These are phyloP conservation scores for Ascochyta viciae-villosae DNA, from an alignment of 2,329 filamentous ascomycete genomes.

Conservation along the genomic window DNA sequence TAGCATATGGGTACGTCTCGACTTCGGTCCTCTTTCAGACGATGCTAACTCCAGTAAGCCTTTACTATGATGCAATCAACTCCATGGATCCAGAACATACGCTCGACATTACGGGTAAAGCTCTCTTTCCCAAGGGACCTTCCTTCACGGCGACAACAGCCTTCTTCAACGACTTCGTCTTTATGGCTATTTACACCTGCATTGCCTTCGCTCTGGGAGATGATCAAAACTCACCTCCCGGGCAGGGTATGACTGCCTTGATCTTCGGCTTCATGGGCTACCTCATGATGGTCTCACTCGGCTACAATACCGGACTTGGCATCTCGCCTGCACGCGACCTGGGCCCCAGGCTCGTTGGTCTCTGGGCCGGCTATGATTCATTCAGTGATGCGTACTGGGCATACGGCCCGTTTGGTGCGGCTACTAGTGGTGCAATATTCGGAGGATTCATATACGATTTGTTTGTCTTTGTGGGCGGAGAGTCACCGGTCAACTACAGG, in stretches of 20 bases:
- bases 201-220: slow-evolving; percentile 71
- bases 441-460: slow-evolving; percentile 41
- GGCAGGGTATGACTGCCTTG: slow-evolving; percentile 58
- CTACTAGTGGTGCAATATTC: slow-evolving; percentile 33
- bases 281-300: slow-evolving; percentile 34
- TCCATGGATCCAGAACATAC: slow-evolving; percentile 59
- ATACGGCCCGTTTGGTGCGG: slow-evolving; percentile 36
- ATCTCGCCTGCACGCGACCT: slow-evolving; percentile 77
- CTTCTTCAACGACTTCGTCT: slow-evolving; percentile 75
- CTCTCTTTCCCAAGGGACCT: slow-evolving; percentile 66
- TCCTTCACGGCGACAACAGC: slow-evolving; percentile 71
- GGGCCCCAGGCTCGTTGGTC: slow-evolving; percentile 71
- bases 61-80: slow-evolving; percentile 64
- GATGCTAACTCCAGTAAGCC: slow-evolving; percentile 29
- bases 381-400: slow-evolving; percentile 40
- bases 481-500: slow-evolving; percentile 40
- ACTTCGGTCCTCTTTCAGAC: slow-evolving; percentile 50
- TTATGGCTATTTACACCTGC: slow-evolving; percentile 71
- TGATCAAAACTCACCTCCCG: slow-evolving; percentile 54
- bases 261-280: slow-evolving; percentile 37
- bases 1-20: slow-evolving; percentile 52
- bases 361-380: slow-evolving; percentile 69
- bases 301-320: slow-evolving; percentile 48
- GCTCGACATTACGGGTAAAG: slow-evolving; percentile 46
- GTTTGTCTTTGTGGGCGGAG: slow-evolving; percentile 42